A percentile compares a stretch with the other conserved stretches of the same genome.
Evolutionary conservation across 2,329 filamentous ascomycete genomes (phyloP).

Genomic region (Epichloe scottii): DNA sequence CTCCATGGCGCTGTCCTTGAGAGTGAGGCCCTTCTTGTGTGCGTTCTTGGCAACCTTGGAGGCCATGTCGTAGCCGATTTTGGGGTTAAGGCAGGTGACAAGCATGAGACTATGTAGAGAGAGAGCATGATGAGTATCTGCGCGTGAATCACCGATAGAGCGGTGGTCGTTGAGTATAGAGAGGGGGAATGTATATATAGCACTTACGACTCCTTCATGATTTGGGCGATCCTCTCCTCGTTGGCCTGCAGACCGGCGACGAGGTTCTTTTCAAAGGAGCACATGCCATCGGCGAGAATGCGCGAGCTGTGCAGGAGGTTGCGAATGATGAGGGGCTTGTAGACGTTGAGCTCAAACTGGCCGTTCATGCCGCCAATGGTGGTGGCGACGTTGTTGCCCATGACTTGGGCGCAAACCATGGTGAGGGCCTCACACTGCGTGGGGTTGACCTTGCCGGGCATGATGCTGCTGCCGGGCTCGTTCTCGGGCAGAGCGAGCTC

Average conservation of each 20-base stretch:
- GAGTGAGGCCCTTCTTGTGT: constrained; percentile 91
- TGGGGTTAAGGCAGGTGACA: constrained; percentile 92
- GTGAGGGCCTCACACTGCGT: constrained; percentile 96
- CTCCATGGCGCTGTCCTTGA: constrained; percentile 91
- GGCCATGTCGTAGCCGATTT: constrained; percentile 96
- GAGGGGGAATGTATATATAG: too few relatives aligned
- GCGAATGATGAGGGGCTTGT: constrained; percentile 92
- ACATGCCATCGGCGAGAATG: constrained; percentile 84
- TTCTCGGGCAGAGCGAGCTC: constrained; percentile 93
- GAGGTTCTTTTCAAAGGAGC: constrained; percentile 87
- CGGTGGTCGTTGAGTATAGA: not conserved
- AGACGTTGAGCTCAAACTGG: constrained; percentile 98
- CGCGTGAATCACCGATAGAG: not conserved
- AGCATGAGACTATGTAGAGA: constrained; percentile 65
- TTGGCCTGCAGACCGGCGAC: constrained; percentile 82
- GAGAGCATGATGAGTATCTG: not conserved
- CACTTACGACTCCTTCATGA: constrained; percentile 86
- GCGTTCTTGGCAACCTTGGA: constrained; percentile 97
- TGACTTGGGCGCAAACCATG: constrained; percentile 95
- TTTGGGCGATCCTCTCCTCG: constrained; percentile 77
- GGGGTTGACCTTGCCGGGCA: constrained; percentile 99
- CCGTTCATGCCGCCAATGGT: constrained; percentile 95
- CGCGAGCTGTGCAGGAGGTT: constrained; percentile 89
- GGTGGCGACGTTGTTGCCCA: constrained; percentile 89
- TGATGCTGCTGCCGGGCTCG: constrained; percentile 94